phyloP scores from a whole-genome alignment of 306 rosid genomes.

The Gynostemma pentaphyllum region DNA sequence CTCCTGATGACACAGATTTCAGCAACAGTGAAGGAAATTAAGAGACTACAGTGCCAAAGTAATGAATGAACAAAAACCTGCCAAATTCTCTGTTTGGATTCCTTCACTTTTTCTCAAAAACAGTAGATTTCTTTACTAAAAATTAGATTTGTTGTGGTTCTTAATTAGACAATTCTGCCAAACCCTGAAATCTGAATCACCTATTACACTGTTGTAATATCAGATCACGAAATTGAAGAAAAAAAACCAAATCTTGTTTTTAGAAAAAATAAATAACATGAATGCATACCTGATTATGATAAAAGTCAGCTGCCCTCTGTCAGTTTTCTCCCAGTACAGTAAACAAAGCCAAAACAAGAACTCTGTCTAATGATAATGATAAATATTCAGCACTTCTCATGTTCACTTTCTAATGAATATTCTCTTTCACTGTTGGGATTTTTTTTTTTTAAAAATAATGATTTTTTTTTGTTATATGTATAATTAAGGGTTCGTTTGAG shows the following conservation, averaged over 20 bases:
- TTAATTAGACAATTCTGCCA: background rate
- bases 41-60: background rate
- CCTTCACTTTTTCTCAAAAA: conserved; percentile 1
- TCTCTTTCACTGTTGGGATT: conserved; percentile 8
- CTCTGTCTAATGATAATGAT: background rate
- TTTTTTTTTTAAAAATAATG: too few relatives aligned
- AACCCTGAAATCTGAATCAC: background rate
- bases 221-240: background rate
- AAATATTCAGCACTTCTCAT: conserved; percentile 2
- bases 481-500: background rate
- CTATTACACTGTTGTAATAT: background rate
- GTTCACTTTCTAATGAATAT: conserved; percentile 5
- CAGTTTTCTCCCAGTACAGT: background rate
- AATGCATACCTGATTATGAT: conserved; percentile 6
- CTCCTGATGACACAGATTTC: background rate
- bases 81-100: background rate
- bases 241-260: background rate
- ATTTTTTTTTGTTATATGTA: background rate
- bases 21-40: conserved; percentile 6
- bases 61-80: background rate
- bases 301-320: conserved; percentile 5
- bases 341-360: background rate
- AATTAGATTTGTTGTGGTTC: background rate
- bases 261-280: conserved; percentile 4
- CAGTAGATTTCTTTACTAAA: background rate